These are phyloP conservation scores for Roridomyces roridus DNA, from an alignment of 768 basidiomycete genomes.

Conservation along the genomic window DNA sequence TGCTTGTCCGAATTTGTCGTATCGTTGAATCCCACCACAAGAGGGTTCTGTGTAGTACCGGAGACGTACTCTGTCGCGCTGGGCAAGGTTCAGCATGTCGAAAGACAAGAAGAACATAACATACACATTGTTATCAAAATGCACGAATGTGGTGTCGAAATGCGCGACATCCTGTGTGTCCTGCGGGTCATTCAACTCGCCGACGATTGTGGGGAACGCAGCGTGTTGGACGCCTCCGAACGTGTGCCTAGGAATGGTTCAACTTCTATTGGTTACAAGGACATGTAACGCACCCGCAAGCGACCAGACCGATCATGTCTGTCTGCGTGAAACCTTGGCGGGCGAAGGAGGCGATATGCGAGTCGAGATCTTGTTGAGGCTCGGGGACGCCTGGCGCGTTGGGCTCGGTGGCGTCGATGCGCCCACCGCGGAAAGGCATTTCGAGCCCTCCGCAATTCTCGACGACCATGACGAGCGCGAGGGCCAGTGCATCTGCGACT, in stretches of 20 bases:
- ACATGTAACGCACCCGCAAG: too few species aligned
- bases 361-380: not conserved
- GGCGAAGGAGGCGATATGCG: not conserved
- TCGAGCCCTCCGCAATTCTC: conserved; percentile 4
- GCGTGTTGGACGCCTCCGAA: conserved; percentile 10
- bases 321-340: not conserved
- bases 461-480: not conserved
- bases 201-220: not conserved
- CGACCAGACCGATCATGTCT: conserved; percentile 2
- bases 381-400: not conserved
- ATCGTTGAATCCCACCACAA: conserved; percentile 4
- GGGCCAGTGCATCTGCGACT: not conserved
- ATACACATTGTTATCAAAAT: conserved; percentile 10
- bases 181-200: not conserved
- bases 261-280: too few species aligned
- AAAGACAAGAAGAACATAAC: not conserved
- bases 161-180: not conserved
- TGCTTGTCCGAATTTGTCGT: conserved; percentile 10
- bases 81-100: not conserved
- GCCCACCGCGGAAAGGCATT: conserved; percentile 2
- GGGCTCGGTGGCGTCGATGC: not conserved
- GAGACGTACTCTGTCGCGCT: conserved; percentile 10
- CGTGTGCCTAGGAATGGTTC: too few species aligned
- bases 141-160: conserved; percentile 5
- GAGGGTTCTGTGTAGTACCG: conserved; percentile 1